Evolutionary conservation across 768 basidiomycete genomes (phyloP), one percentile per base, ranked within the genome.

Genomic region (Lactarius akahatsu): DNA sequence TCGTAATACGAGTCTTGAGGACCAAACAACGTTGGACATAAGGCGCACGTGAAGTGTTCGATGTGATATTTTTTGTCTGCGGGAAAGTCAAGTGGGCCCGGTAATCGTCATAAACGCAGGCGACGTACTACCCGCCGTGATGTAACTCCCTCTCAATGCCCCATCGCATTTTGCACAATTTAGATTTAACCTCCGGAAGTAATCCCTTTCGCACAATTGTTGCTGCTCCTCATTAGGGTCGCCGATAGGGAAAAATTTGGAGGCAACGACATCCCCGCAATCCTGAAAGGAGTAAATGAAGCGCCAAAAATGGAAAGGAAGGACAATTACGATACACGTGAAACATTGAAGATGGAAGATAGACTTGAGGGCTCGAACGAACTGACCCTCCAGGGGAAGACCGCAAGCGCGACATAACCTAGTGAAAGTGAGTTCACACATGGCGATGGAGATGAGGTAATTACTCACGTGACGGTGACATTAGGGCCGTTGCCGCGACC

Each of bases 1-100:
- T 99, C 97, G 76, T 99, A 99, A 79, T 99, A 99, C 60, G 95
- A 97, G 78, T 98, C 97, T 74, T 96, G 92, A 2, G 96, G 95
- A 4, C 97, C 97, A 74, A 99, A 98, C 43, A 98, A 84, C 15
- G 91, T 96, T 57, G 96, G 85, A 78, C 97, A 98, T 64, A 96
- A 87, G 8, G 95, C 96, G 80, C 97, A 99, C 56, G 96, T 96
- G 76, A 99, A 99, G 76, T 98, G 97, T 79, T 99, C 97, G 71
- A 98, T 94, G 77, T 99, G 96, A 78, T 89, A 99, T 78, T 99
- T 99, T 83, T 95, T 94, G 81, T 91, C 96, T 98, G 77, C 7
- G 73, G 30, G 57, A 20, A 55, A 57, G 34, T 66, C 38, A 66
- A 57, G 30, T 34, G 62, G 34, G 58, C 59, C 45, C 47, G 47